These are phyloP conservation scores for Diaporthe sp. DNA, from an alignment of 2,329 filamentous ascomycete genomes.

Conservation along the genomic window DNA sequence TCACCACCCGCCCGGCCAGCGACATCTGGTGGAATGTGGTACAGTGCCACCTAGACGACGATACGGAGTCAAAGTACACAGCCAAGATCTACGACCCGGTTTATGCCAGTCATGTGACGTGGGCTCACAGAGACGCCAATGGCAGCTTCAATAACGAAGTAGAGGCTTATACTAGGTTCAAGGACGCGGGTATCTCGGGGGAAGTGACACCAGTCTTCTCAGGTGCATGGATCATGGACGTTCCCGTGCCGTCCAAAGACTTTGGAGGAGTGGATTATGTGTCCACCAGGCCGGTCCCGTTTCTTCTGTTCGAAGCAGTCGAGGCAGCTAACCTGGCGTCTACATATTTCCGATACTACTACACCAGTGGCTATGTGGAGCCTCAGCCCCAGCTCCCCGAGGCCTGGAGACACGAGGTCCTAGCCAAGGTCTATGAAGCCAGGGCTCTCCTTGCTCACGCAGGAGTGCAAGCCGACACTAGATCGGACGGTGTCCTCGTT, in stretches of 20 bases:
- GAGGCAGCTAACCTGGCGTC: neutral
- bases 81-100: slow-evolving; percentile 23
- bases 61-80: neutral
- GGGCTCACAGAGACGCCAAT: neutral
- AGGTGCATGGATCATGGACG: neutral
- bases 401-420: slow-evolving; percentile 4
- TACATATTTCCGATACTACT: neutral
- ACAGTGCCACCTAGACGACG: neutral
- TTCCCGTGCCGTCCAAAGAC: neutral
- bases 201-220: neutral
- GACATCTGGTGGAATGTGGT: neutral
- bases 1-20: neutral
- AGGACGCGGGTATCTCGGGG: neutral
- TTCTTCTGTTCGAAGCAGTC: neutral
- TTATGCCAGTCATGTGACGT: neutral
- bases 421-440: slow-evolving; percentile 11
- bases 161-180: neutral
- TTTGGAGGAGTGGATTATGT: neutral
- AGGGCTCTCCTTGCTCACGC: neutral
- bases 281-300: neutral
- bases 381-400: neutral
- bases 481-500: neutral
- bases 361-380: neutral
- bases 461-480: neutral
- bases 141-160: neutral